These are phyloP conservation scores for Neostapfia colusana DNA, from an alignment of 176 grass and related monocot species.

Conservation along the genomic window DNA sequence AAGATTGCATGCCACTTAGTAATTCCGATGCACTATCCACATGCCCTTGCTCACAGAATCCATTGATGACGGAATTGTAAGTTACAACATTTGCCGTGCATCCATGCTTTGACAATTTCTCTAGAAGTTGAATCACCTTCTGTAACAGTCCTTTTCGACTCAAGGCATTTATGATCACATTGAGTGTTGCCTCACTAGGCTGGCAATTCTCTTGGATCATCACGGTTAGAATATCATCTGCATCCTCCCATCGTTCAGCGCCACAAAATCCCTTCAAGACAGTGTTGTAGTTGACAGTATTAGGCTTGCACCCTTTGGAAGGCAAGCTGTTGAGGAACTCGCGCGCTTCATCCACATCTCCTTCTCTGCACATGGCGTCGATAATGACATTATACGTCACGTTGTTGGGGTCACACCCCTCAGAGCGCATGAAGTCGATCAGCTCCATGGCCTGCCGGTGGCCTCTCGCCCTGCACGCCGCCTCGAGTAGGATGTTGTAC, in stretches of 20 bases:
- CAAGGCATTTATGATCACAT: slow-evolving; percentile 56
- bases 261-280: slow-evolving; percentile 53
- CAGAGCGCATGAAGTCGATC: slow-evolving; percentile 57
- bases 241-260: slow-evolving; percentile 52
- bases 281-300: slow-evolving; percentile 62
- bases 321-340: slow-evolving; percentile 45
- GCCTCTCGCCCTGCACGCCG: slow-evolving; percentile 54
- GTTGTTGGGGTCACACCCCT: slow-evolving; percentile 61
- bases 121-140: slow-evolving; percentile 43
- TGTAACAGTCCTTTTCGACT: slow-evolving; percentile 48
- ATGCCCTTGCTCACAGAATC: slow-evolving; percentile 61
- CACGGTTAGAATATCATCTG: slow-evolving; percentile 43
- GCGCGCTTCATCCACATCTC: slow-evolving; percentile 44
- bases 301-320: slow-evolving; percentile 60
- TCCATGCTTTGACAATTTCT: slow-evolving; percentile 60
- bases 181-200: slow-evolving; percentile 53
- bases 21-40: slow-evolving; percentile 55
- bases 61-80: slow-evolving; percentile 59
- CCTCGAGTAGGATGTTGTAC: slow-evolving; percentile 80
- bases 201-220: slow-evolving; percentile 58
- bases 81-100: slow-evolving; percentile 48
- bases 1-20: slow-evolving; percentile 49
- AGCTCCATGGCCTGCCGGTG: slow-evolving; percentile 57
- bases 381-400: slow-evolving; percentile 76
- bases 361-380: slow-evolving; percentile 67